Evolutionary conservation across 257 asterid species (phyloP), one percentile per base, ranked within the genome.

Genomic region (Jacaranda copaia): DNA sequence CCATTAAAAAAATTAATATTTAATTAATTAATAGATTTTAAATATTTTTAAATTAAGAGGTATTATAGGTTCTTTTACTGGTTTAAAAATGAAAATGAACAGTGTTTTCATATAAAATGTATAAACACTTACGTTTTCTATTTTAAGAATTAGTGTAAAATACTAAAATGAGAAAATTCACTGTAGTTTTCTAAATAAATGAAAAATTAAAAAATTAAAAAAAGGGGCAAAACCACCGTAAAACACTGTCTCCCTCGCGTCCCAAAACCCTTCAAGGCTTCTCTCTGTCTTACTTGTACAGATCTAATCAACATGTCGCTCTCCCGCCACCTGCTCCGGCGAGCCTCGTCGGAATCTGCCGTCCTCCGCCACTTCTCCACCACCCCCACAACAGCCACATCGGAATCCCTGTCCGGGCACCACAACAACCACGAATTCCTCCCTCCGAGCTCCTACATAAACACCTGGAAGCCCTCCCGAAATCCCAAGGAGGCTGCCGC

Each of bases 401-500:
- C 58, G 9, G 38, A 83, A 73, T 59, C 89, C 63, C 83, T 82
- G n/a, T 39, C 70, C 48, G 18, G 73, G 15, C 85, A 74, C 68
- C 86, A 74, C 40, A 66, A 72, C 35, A 80, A 77, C 59, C 93
- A 89, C 76, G 91, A 87, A 10, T 91, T 80, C 74, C 88, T 83
- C 39, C 74, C 90, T 3, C 90, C 97, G 57, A 79, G 46, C 61
- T 14, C 87, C 4, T 91, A 85, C 85, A 80, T 91, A 12, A 85
- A 82, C 84, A 90, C 97, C 42, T 93, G 98, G 98, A 85, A 81
- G 62, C 56, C 84, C 51, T 85, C 88, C 3, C 81, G 77, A 18
- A 79, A 83, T 70, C 98, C 97, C n/a, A 86, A 76, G 82, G 95
- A 91, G 63, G 98, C 98, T 46, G 88, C 87, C 74, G 60, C 81